Conservation (phyloP, 2,329 filamentous ascomycete genomes). For the Sphaerostilbella broomeana region DNA sequence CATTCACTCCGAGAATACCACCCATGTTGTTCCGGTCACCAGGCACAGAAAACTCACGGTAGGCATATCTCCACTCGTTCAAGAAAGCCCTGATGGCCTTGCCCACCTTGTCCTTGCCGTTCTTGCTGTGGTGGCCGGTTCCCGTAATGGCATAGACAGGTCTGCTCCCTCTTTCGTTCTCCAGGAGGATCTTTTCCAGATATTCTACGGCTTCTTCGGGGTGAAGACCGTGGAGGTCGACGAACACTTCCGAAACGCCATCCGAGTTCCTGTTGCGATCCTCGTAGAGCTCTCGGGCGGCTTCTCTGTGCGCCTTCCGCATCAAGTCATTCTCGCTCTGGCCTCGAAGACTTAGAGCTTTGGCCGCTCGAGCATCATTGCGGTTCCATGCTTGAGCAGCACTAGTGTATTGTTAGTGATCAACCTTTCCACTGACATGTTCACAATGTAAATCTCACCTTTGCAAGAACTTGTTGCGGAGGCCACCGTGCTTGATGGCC, state of each 20-base stretch:
- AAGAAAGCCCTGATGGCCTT: conserved; percentile 87
- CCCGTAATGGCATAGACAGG: conserved; percentile 95
- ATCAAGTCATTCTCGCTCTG: conserved; percentile 97
- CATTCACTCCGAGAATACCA: conserved; percentile 65
- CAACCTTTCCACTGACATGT: conserved; percentile 6
- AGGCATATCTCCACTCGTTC: conserved; percentile 93
- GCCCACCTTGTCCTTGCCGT: conserved; percentile 97
- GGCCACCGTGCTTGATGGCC: conserved; percentile 92
- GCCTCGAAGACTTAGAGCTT: conserved; percentile 85
- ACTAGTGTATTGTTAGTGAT: conserved; percentile 38
- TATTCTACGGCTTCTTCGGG: conserved; percentile 96
- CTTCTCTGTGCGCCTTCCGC: conserved; percentile 93
- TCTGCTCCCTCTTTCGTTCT: conserved; percentile 65
- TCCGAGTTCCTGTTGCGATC: conserved; percentile 71
- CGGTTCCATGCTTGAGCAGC: conserved; percentile 98
- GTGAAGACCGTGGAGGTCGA: conserved; percentile 97
- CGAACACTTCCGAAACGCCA: conserved; percentile 69
- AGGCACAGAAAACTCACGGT: conserved; percentile 91
- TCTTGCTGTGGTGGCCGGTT: conserved; percentile 95
- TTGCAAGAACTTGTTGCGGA: conserved; percentile 94
- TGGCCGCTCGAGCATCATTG: conserved; percentile 92
- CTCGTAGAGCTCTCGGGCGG: conserved; percentile 85
- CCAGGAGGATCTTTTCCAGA: conserved; percentile 77
- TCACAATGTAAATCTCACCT: conserved; percentile 51
- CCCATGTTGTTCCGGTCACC: conserved; percentile 82